Evolutionary conservation across 208 protist species (phyloP), one percentile per base, ranked within the genome.

Genomic region (Wallacemonas sp.): DNA sequence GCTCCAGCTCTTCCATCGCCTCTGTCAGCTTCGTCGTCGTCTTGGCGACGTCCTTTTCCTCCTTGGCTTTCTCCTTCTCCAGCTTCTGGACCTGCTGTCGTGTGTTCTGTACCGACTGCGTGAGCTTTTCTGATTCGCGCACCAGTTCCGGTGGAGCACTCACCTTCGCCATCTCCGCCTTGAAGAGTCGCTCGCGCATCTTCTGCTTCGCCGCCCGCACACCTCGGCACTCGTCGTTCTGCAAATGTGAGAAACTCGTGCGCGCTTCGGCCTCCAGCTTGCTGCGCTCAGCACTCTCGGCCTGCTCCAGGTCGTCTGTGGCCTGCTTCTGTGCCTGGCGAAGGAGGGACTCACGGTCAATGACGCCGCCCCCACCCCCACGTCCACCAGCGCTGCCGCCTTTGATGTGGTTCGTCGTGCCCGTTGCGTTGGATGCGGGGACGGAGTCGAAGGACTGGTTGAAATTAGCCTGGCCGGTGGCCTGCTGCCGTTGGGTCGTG

Each of bases 81-180:
- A 93, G 68, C 61, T 88, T 89, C 38, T 69, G 37, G 13, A 91
- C 79, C 62, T 89, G 76, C 69, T 79, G 72, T 53, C 76, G 76
- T 1, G 61, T 46, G 1, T 68, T 67, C 62, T 75, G 63, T 48
- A 93, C 73, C 1, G 75, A 59, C 54, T 89, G 81, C 1, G 30
- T 65, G 8, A 91, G 67, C 62, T 74, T 74, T 37, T 91, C 82
- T 29, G 91, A 61, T 58, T 93, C 79, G 12, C 63, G 55, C 52
- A 85, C 60, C 26, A 91, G 72, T 42, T 91, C 84, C 1, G 87
- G 68, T n/a, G 78, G 73, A 0, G 87, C 84, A 10, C 77, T 75
- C 17, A 76, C 82, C 68, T 85, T 87, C 19, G 79, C 66, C 38
- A 91, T 66, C 45, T 79, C 63, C 36, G 65, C 67, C 73, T 89